phyloP scores from a whole-genome alignment of 2,329 filamentous ascomycete genomes.

The Sclerotinia nivalis region DNA sequence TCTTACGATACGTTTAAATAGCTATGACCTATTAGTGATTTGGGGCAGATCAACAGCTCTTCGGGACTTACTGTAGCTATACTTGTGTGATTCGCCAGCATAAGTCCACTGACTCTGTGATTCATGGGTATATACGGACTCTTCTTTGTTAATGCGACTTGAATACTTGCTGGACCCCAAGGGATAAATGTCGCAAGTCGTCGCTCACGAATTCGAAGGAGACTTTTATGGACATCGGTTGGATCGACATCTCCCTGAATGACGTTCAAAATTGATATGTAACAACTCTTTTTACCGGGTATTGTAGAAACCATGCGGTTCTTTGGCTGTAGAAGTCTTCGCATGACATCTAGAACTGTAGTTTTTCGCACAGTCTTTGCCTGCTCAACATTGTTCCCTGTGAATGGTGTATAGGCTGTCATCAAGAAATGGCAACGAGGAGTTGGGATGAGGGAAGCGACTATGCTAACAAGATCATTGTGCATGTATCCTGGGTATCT shows the following conservation, averaged over 20 bases:
- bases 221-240: conserved; percentile 96
- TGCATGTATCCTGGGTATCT: conserved; percentile 99
- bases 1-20: conserved; percentile 90
- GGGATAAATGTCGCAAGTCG: conserved; percentile 95
- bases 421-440: conserved; percentile 97
- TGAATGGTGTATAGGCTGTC: conserved; percentile 98
- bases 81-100: conserved; percentile 97
- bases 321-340: conserved; percentile 90
- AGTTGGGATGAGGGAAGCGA: conserved; percentile 93
- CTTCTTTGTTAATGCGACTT: conserved; percentile 94
- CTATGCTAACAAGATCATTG: conserved; percentile 95
- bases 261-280: conserved; percentile 98
- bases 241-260: conserved; percentile 98
- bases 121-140: conserved; percentile 94
- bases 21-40: conserved; percentile 44
- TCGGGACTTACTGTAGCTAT: conserved; percentile 74
- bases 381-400: conserved; percentile 91
- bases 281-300: conserved; percentile 95
- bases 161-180: conserved; percentile 96
- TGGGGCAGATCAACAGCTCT: neutral
- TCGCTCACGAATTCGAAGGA: conserved; percentile 92
- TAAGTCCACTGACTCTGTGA: conserved; percentile 91
- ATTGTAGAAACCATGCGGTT: conserved; percentile 98
- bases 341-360: conserved; percentile 96
- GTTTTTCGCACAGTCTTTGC: conserved; percentile 98